Evolutionary conservation across 2,329 filamentous ascomycete genomes (phyloP).

Genomic region (Trichoderma atrobrunneum): DNA sequence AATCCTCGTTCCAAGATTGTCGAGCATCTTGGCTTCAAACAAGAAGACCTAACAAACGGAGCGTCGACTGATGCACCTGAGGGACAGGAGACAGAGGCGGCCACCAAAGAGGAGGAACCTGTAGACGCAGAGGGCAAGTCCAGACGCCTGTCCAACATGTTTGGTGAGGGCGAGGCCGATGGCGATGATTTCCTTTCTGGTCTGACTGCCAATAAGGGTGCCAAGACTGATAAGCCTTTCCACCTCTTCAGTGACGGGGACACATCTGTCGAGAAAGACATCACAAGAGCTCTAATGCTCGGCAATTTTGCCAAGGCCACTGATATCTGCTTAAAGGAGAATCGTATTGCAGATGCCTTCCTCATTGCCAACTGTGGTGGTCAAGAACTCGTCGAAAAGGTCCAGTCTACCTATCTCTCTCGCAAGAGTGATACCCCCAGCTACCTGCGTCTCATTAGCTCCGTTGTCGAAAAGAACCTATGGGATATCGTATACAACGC

Average conservation of each 20-base stretch:
- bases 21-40: constrained; percentile 84
- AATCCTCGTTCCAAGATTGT: constrained; percentile 84
- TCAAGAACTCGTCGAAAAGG: constrained; percentile 89
- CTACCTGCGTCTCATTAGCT: constrained; percentile 85
- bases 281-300: constrained; percentile 84
- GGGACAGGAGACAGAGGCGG: constrained; percentile 32
- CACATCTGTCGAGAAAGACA: constrained; percentile 75
- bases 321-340: constrained; percentile 82
- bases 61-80: constrained; percentile 34
- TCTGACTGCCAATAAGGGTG: constrained; percentile 81
- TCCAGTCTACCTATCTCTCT: constrained; percentile 85
- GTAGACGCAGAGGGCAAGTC: constrained; percentile 43
- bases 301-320: constrained; percentile 89
- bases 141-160: constrained; percentile 73
- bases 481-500: constrained; percentile 99
- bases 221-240: constrained; percentile 93
- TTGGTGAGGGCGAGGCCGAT: constrained; percentile 64
- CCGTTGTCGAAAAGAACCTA: constrained; percentile 91
- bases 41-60: constrained; percentile 54
- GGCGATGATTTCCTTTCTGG: constrained; percentile 84
- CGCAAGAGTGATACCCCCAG: constrained; percentile 80
- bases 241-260: constrained; percentile 83
- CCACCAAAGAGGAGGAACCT: constrained; percentile 32
- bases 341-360: constrained; percentile 92
- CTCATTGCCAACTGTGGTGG: constrained; percentile 97